Percentiles rank a stretch among this genome's conserved stretches.
phyloP scores from a whole-genome alignment of 805 yeast genomes.

The Schwanniomyces vanrijiae region DNA sequence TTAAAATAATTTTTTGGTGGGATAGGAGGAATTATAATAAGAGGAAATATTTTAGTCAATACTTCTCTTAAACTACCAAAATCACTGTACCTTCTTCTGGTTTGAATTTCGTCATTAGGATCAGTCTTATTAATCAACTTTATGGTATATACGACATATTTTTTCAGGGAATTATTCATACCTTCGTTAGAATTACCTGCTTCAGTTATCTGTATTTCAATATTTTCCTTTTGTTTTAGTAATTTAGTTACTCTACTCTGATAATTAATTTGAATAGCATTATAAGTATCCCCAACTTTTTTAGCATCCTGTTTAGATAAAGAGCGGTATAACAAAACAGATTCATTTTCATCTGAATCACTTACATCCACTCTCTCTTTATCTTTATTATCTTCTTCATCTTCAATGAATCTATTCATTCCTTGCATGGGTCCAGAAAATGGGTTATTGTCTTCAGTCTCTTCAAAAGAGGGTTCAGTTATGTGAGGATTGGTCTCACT shows the following conservation, averaged over 20 bases:
- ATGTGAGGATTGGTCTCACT: not conserved
- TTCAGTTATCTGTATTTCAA: conserved; percentile 55
- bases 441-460: conserved; percentile 42
- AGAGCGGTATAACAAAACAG: conserved; percentile 28
- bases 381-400: conserved; percentile 1
- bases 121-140: conserved; percentile 47
- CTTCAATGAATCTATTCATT: conserved; percentile 20
- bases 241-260: conserved; percentile 38
- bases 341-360: conserved; percentile 23
- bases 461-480: conserved; percentile 9
- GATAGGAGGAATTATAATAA: conserved; percentile 86
- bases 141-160: conserved; percentile 81
- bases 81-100: conserved; percentile 83
- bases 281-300: conserved; percentile 14
- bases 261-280: conserved; percentile 30
- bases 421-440: conserved; percentile 24
- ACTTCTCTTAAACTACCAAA: conserved; percentile 80
- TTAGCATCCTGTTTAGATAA: conserved; percentile 8
- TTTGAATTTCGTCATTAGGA: conserved; percentile 49
- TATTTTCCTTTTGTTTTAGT: conserved; percentile 27
- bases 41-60: conserved; percentile 72
- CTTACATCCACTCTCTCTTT: not conserved
- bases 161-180: conserved; percentile 54
- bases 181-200: conserved; percentile 89
- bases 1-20: conserved; percentile 56